phyloP scores from a whole-genome alignment of 2,329 filamentous ascomycete genomes.

The Cephalotrichum gorgonifer region DNA sequence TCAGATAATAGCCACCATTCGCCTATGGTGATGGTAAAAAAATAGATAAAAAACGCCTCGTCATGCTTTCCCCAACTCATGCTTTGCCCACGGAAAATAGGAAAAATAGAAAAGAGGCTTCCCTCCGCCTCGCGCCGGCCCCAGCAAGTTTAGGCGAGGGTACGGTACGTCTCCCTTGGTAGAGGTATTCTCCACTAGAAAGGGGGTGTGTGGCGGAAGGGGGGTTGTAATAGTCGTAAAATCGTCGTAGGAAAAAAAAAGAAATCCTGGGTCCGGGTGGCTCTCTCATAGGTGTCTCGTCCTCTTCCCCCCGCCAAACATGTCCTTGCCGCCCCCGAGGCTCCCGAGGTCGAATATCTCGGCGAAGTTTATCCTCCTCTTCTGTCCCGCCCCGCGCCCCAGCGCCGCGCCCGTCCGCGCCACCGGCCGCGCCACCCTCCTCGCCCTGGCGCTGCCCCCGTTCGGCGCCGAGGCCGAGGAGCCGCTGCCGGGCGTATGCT shows the following conservation, averaged over 20 bases:
- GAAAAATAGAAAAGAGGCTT: neutral
- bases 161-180: neutral
- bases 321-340: constrained; percentile 51
- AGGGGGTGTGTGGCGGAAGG: neutral
- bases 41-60: neutral
- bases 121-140: neutral
- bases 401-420: constrained; percentile 28
- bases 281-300: constrained; percentile 33
- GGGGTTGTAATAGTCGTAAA: neutral
- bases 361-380: constrained; percentile 61
- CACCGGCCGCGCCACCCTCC: constrained; percentile 7
- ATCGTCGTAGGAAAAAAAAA: neutral
- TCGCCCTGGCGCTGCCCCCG: constrained; percentile 13
- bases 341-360: constrained; percentile 67
- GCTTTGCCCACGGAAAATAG: neutral
- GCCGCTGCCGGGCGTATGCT: no score
- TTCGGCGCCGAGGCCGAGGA: constrained; percentile 13
- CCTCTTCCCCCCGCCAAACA: constrained; percentile 40
- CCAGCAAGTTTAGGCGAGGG: no score
- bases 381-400: constrained; percentile 57
- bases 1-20: constrained; percentile 3
- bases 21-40: neutral
- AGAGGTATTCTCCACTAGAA: no score
- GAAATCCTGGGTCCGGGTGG: neutral
- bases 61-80: neutral